Evolutionary conservation across 352 stramenopile species (phyloP).

Genomic region (Globisporangium cylindrosporum): DNA sequence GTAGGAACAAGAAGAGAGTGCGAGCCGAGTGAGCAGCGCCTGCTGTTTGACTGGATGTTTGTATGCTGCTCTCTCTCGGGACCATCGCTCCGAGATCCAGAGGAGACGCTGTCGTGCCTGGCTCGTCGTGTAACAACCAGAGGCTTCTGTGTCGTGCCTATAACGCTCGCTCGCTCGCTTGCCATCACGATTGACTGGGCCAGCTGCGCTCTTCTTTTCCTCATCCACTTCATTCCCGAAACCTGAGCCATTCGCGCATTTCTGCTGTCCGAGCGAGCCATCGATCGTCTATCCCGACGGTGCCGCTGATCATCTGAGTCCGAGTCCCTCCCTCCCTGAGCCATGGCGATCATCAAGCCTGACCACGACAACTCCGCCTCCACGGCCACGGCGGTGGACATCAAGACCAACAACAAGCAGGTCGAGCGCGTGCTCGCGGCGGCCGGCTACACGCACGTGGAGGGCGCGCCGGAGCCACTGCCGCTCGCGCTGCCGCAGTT

Average conservation of each 20-base stretch:
- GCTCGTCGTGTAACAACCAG: neutral
- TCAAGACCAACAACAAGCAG: constrained; percentile 17
- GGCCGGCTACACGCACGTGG: constrained; percentile 70
- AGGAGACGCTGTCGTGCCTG: neutral
- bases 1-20: neutral
- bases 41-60: constrained; percentile 5
- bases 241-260: constrained; percentile 13
- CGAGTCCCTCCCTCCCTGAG: too few species aligned
- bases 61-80: neutral
- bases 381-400: constrained; percentile 24
- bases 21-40: neutral
- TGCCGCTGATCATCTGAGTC: neutral
- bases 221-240: neutral
- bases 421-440: constrained; percentile 47
- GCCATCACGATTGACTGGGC: neutral
- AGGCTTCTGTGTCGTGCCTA: neutral
- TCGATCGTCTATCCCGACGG: neutral
- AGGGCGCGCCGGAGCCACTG: constrained; percentile 70
- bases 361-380: constrained; percentile 36
- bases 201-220: neutral
- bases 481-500: constrained; percentile 83
- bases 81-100: neutral
- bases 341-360: constrained; percentile 70
- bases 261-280: constrained; percentile 2
- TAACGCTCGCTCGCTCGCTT: neutral